Percentiles rank a stretch among this genome's conserved stretches.
phyloP scores from a whole-genome alignment of 305 asterid species.

The Fraxinus baroniana region DNA sequence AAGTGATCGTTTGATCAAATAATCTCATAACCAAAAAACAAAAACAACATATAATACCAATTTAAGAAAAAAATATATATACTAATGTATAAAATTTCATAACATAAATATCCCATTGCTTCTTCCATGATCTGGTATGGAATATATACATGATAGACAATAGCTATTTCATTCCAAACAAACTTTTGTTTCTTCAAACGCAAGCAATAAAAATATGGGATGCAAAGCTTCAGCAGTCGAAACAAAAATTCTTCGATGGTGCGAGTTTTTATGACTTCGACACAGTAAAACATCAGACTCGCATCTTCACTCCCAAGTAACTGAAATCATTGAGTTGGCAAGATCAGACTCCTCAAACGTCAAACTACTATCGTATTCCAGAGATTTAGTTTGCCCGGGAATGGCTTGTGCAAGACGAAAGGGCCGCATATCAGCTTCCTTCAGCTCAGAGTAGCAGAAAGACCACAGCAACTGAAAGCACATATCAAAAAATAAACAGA shows the following conservation, averaged over 20 bases:
- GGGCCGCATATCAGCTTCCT: conserved; percentile 53
- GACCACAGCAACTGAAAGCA: conserved; percentile 78
- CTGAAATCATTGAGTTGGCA: conserved; percentile 79
- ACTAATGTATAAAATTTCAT: neutral
- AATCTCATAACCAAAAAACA: neutral
- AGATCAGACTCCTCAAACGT: conserved; percentile 76
- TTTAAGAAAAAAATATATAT: neutral
- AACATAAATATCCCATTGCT: neutral
- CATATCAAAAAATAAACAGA: conserved; percentile 18
- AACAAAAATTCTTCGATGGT: conserved; percentile 15
- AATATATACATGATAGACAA: conserved; percentile 27
- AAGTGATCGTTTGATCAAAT: neutral
- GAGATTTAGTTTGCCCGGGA: conserved; percentile 59
- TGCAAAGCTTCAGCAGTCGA: conserved; percentile 10
- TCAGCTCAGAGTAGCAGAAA: conserved; percentile 70
- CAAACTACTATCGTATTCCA: conserved; percentile 46
- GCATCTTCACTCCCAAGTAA: conserved; percentile 62
- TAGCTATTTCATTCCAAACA: conserved; percentile 3
- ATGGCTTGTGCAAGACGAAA: conserved; percentile 75
- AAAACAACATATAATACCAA: neutral
- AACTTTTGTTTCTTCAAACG: conserved; percentile 13
- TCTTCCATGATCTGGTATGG: conserved; percentile 12
- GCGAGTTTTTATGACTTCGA: conserved; percentile 9
- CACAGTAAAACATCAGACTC: neutral
- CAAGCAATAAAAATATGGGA: conserved; percentile 6